phyloP scores from a whole-genome alignment of 345 rosid species.

The Mercurialis annua region DNA sequence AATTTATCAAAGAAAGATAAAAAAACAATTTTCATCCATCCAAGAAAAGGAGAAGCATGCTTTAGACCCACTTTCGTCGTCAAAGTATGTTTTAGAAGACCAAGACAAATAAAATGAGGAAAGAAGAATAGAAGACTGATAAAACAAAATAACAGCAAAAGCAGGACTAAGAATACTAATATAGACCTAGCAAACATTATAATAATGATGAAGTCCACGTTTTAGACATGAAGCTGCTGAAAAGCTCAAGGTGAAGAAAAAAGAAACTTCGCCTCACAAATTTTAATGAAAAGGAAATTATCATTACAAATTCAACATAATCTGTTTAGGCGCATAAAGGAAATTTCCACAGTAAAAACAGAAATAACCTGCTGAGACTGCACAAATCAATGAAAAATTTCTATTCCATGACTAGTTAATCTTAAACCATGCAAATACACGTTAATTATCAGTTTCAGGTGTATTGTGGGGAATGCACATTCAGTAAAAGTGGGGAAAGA shows the following conservation, averaged over 20 bases:
- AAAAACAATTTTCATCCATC: background rate
- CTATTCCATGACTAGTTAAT: background rate
- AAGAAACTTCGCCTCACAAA: too few species aligned
- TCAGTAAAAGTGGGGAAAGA: background rate
- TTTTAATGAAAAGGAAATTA: background rate
- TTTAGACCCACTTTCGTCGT: background rate
- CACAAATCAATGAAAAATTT: background rate
- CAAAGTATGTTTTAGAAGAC: too few species aligned
- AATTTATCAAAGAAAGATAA: background rate
- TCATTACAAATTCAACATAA: background rate
- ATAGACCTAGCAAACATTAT: too few species aligned
- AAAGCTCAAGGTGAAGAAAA: too few species aligned
- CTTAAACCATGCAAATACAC: background rate
- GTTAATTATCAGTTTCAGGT: background rate
- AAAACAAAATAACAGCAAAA: background rate
- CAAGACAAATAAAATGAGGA: too few species aligned
- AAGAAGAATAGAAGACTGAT: too few species aligned
- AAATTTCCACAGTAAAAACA: conserved; percentile 2
- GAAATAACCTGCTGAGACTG: background rate
- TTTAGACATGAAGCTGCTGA: too few species aligned
- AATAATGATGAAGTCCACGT: too few species aligned
- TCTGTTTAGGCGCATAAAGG: background rate
- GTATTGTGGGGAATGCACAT: background rate
- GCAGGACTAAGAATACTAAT: background rate
- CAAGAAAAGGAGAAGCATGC: background rate